Evolutionary conservation across 2,329 filamentous ascomycete genomes (phyloP).

Genomic region (Arthroderma uncinatum): DNA sequence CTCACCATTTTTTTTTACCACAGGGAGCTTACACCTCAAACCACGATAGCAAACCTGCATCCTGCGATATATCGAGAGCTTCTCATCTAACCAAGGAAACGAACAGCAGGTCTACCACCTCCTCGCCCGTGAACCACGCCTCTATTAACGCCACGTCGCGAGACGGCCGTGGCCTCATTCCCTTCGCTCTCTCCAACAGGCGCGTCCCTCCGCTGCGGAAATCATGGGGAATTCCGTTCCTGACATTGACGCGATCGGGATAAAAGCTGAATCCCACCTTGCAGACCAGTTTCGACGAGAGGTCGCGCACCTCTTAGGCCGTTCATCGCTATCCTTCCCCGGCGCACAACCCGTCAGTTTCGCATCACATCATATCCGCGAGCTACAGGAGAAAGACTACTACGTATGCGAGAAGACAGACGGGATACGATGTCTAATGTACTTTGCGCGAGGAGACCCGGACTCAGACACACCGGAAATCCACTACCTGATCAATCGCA

Average conservation of each 20-base stretch:
- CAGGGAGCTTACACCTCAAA: too few relatives aligned
- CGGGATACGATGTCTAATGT: conserved; percentile 89
- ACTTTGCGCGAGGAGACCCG: conserved; percentile 51
- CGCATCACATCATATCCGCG: conserved; percentile 65
- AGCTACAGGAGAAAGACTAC: conserved; percentile 75
- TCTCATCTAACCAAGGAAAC: background rate
- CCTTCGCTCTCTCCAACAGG: background rate
- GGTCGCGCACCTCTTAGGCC: conserved; percentile 63
- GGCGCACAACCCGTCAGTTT: conserved; percentile 94
- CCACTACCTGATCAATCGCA: conserved; percentile 91
- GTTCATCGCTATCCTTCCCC: conserved; percentile 57
- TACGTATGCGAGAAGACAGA: conserved; percentile 98
- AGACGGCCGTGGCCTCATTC: background rate
- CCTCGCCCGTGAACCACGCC: background rate
- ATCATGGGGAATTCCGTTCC: conserved; percentile 32
- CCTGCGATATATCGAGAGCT: background rate
- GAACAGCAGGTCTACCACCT: background rate
- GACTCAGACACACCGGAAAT: conserved; percentile 54
- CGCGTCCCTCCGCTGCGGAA: background rate
- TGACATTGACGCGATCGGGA: conserved; percentile 40
- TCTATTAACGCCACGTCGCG: conserved; percentile 1
- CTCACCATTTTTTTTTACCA: background rate
- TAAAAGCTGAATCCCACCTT: conserved; percentile 53
- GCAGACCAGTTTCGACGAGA: conserved; percentile 55
- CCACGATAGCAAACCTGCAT: background rate